Base-by-base conservation (phyloP, 768 basidiomycete genomes). In the Collybia mongolica region DNA sequence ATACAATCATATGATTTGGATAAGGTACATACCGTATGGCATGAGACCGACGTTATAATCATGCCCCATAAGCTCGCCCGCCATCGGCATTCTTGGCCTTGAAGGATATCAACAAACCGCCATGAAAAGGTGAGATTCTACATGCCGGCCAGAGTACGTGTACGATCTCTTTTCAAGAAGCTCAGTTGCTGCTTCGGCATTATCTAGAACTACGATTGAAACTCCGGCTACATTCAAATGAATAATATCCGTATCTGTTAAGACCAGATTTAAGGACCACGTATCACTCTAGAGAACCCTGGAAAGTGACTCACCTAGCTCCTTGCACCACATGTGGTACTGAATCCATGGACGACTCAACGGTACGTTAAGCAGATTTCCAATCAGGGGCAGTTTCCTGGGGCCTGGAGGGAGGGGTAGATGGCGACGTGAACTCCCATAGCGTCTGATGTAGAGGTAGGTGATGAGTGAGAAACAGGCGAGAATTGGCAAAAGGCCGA, bases 391-490 rank as follows among this genome's bases (percentile, higher is more conserved):
- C n/a, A 68, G 59, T 20, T 65, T 65, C 40, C 56, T 69, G 1
- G 75, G 75, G 37, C 75, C 75, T n/a, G 75, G 75, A 9, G 74
- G 74, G 6, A 75, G 57, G 0, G 63, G 66, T 11, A 64, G 50
- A 38, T 20, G 14, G 35, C 18, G 43, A 36, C 6, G 1, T 7
- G 11, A 22, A 39, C n/a, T 19, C 14, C 47, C 42, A 19, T 26
- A 47, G 28, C 35, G 43, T 17, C 54, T 60, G 35, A 54, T 40
- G 39, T 55, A 63, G 32, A 60, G 37, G 51, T 60, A 61, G 37
- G 64, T 44, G 22, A 55, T 51, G 39, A 57, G 22, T n/a, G 57
- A 26, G 52, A 59, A 59, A 1, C 51, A 54, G 5, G 46, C 54
- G 11, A 50, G 24, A 7, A 26, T 26, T 7, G 7, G 4, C 24